Percentiles rank a stretch among this genome's conserved stretches.
These are phyloP conservation scores for Austroboletus rostrupii DNA, from an alignment of 1,284 basidiomycete genomes.

Conservation along the genomic window DNA sequence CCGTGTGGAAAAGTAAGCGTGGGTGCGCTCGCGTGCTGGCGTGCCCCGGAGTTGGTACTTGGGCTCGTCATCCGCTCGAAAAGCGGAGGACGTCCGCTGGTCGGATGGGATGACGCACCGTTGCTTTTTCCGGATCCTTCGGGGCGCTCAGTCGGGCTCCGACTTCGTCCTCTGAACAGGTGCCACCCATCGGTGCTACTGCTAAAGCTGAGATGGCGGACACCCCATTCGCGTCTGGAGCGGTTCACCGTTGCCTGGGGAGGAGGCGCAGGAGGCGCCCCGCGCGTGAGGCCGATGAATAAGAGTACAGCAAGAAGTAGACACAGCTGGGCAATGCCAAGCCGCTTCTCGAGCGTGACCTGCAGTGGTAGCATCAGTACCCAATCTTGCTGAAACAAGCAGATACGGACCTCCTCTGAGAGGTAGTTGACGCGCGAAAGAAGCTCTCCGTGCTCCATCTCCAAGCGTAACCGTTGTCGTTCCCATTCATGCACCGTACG, in stretches of 20 bases:
- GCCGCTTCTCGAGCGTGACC: conserved; percentile 80
- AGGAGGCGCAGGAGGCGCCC: conserved; percentile 31
- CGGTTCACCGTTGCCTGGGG: conserved; percentile 8
- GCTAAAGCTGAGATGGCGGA: conserved; percentile 52
- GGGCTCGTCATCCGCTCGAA: background rate
- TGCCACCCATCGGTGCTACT: conserved; percentile 28
- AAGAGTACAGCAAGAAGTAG: conserved; percentile 75
- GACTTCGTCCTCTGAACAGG: conserved; percentile 35
- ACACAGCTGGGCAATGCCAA: conserved; percentile 79
- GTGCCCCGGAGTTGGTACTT: background rate
- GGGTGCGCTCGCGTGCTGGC: background rate
- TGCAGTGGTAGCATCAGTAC: conserved; percentile 26
- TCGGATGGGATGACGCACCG: conserved; percentile 7
- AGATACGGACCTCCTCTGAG: conserved; percentile 60
- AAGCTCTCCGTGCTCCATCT: conserved; percentile 67
- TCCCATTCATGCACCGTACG: conserved; percentile 70
- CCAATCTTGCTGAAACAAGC: background rate
- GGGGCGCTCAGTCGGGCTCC: conserved; percentile 26
- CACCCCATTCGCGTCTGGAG: conserved; percentile 50
- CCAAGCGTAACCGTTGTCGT: conserved; percentile 60
- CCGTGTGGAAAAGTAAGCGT: background rate
- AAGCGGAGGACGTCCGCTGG: conserved; percentile 1
- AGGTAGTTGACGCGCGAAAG: conserved; percentile 65
- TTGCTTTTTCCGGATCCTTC: conserved; percentile 6
- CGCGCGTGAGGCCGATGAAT: conserved; percentile 81